A percentile compares a stretch with the other conserved stretches of the same genome.
Evolutionary conservation across 2,329 filamentous ascomycete genomes (phyloP).

Genomic region (Chrysosporium keratinophilum): DNA sequence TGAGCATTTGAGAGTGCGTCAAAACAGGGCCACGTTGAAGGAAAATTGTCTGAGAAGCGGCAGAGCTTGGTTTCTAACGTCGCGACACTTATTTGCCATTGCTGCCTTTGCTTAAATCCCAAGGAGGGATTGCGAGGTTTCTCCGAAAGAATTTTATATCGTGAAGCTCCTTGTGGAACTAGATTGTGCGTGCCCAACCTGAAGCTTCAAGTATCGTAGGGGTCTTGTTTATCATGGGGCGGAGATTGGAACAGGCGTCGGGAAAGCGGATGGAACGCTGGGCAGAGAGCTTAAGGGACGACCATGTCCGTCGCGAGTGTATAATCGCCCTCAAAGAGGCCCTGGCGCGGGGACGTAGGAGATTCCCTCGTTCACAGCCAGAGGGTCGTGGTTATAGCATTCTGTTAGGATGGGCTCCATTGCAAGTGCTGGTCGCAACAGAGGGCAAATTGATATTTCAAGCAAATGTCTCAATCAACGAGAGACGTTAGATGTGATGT

Average conservation of each 20-base stretch:
- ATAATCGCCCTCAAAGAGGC: constrained; percentile 6
- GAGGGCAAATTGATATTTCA: too few relatives aligned
- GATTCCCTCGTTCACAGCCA: neutral
- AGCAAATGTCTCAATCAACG: too few relatives aligned
- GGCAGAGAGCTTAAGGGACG: constrained; percentile 4
- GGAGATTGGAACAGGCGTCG: constrained; percentile 10
- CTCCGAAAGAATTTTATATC: constrained; percentile 4
- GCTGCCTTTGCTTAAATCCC: neutral
- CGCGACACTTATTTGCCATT: constrained; percentile 1
- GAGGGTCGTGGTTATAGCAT: too few relatives aligned
- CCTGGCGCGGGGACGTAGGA: constrained; percentile 9
- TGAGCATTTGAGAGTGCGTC: neutral
- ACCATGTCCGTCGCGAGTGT: constrained; percentile 10
- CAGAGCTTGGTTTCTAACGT: neutral
- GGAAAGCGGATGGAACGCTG: constrained; percentile 2
- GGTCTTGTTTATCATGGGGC: constrained; percentile 6
- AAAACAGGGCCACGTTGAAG: neutral
- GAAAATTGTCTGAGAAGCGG: constrained; percentile 6
- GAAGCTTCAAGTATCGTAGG: constrained; percentile 13
- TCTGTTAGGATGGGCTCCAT: too few relatives aligned
- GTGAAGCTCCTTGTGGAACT: constrained; percentile 3
- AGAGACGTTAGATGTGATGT: too few relatives aligned
- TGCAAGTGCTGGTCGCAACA: too few relatives aligned
- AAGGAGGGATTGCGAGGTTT: neutral
- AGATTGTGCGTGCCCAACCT: neutral